A percentile compares a stretch with the other conserved stretches of the same genome.
Conservation (phyloP, 78 protist genomes). For the Diacronema lutheri region DNA sequence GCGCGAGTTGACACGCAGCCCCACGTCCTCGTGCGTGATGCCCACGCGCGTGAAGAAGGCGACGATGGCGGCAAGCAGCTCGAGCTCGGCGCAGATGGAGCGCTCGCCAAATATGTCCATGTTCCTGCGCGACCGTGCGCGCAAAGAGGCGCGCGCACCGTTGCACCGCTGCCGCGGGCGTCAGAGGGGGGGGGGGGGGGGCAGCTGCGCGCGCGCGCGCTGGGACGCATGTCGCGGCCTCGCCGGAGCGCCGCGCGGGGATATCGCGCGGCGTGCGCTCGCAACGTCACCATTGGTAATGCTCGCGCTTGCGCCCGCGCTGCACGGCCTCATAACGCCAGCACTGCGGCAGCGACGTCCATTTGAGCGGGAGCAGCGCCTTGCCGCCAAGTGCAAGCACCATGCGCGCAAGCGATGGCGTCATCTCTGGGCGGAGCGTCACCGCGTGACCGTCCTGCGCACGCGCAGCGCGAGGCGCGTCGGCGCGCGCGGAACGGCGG, state of each 20-base stretch:
- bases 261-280: too few relatives aligned
- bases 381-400: slow-evolving; percentile 15
- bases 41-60: slow-evolving; percentile 51
- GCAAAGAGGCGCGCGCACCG: too few relatives aligned
- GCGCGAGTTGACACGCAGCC: slow-evolving; percentile 57
- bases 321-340: slow-evolving; percentile 67
- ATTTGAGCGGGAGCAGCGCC: slow-evolving; percentile 55
- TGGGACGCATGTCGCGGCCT: too few relatives aligned
- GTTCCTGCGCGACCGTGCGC: too few relatives aligned
- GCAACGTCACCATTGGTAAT: slow-evolving; percentile 81
- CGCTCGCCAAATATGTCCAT: slow-evolving; percentile 71
- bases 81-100: slow-evolving; percentile 58
- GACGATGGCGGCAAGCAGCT: slow-evolving; percentile 57
- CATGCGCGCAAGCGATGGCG: slow-evolving; percentile 73
- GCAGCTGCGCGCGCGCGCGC: too few relatives aligned
- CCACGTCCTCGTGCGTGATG: slow-evolving; percentile 55
- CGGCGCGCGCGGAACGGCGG: too few relatives aligned
- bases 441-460: slow-evolving; percentile 17
- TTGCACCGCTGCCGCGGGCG: too few relatives aligned
- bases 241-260: too few relatives aligned
- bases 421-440: slow-evolving; percentile 74
- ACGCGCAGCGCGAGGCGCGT: too few relatives aligned
- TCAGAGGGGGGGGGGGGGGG: too few relatives aligned
- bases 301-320: slow-evolving; percentile 75
- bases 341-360: slow-evolving; percentile 51